These are phyloP conservation scores for Aureobasidium melanogenum DNA, from an alignment of 2,329 filamentous ascomycete genomes.

Conservation along the genomic window DNA sequence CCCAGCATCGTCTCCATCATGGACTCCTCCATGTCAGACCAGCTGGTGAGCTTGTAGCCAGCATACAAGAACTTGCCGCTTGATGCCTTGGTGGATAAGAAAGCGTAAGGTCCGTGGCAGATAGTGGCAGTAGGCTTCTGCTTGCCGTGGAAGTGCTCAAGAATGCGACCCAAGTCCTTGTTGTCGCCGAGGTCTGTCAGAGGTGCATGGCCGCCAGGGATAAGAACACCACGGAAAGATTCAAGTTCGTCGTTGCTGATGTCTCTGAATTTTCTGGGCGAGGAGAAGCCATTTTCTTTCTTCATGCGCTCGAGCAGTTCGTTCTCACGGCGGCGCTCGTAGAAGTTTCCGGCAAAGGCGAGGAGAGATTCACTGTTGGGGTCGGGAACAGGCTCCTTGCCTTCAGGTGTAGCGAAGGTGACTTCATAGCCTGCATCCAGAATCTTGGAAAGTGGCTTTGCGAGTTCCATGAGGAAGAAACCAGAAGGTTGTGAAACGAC, in stretches of 20 bases:
- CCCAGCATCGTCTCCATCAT: slow-evolving; percentile 37
- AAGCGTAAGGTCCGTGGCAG: slow-evolving; percentile 40
- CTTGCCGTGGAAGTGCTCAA: slow-evolving; percentile 32
- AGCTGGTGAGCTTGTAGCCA: slow-evolving; percentile 38
- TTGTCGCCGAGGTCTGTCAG: slow-evolving; percentile 34
- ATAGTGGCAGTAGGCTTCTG: slow-evolving; percentile 37
- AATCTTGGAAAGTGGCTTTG: slow-evolving; percentile 29
- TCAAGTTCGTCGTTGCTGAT: slow-evolving; percentile 34
- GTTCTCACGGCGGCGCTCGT: slow-evolving; percentile 33
- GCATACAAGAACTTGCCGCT: slow-evolving; percentile 34
- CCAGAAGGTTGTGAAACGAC: slow-evolving; percentile 25
- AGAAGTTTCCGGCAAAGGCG: slow-evolving; percentile 39
- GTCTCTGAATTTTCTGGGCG: slow-evolving; percentile 29
- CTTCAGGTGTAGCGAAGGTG: slow-evolving; percentile 38
- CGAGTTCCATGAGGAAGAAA: slow-evolving; percentile 33
- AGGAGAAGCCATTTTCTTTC: slow-evolving; percentile 34
- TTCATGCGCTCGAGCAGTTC: slow-evolving; percentile 37
- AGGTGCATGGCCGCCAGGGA: slow-evolving; percentile 39
- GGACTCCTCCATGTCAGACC: slow-evolving; percentile 39
- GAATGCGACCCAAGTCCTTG: slow-evolving; percentile 33
- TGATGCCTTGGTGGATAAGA: slow-evolving; percentile 33
- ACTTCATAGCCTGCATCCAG: slow-evolving; percentile 33
- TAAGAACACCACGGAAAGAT: slow-evolving; percentile 33
- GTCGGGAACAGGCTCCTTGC: slow-evolving; percentile 34
- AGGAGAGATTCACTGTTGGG: slow-evolving; percentile 34